Evolutionary conservation across 2,329 filamentous ascomycete genomes (phyloP), one percentile per base, ranked within the genome.

Genomic region (Exophiala sideris): DNA sequence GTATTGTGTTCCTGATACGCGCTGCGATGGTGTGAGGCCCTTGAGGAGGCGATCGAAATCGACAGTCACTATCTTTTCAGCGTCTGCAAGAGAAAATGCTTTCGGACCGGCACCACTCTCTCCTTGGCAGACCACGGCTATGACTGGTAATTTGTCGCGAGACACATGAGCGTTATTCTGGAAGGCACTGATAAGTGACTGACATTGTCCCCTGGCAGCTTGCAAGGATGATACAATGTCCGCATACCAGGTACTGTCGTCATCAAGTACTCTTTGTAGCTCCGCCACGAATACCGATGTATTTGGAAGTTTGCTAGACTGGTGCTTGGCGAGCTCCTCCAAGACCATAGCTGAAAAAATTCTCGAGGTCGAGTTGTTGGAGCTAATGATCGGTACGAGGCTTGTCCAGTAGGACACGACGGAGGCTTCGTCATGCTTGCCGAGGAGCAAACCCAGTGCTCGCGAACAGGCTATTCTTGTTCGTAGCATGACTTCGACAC

Each of bases 121-220:
- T 29, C 94, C 94, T 72, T 99, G 94, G 7, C 96, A 92, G 14
- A 99, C 84, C 2, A 95, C 89, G 18, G 94, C 90, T 44, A 97
- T 80, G 4, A 80, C 80, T 1, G 95, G 92, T 38, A 97, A 76
- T 67, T 86, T 88, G 58, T 80, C 79, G 45, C 84, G 80, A 18
- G 88, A 81, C 1, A 95, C 85, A 67, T 94, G 91, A 35, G 89
- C 91, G 65, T 91, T 86, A 63, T 97, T 92, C 63, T 91, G 84
- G 80, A 99, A 99, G 48, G 94, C 83, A 67, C 92, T 91, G 56
- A 97, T 77, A 20, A 99, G 76, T 58, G 94, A 90, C 64, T 92
- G 87, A 64, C 92, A 97, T 68, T 96, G 92, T 1, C 91, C 89
- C 57, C 94, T 85, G 12, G 91, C 89, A 47, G 95, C 86, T 67